These are phyloP conservation scores for Trichoderma hamatum DNA, from an alignment of 2,329 filamentous ascomycete genomes.

Conservation along the genomic window DNA sequence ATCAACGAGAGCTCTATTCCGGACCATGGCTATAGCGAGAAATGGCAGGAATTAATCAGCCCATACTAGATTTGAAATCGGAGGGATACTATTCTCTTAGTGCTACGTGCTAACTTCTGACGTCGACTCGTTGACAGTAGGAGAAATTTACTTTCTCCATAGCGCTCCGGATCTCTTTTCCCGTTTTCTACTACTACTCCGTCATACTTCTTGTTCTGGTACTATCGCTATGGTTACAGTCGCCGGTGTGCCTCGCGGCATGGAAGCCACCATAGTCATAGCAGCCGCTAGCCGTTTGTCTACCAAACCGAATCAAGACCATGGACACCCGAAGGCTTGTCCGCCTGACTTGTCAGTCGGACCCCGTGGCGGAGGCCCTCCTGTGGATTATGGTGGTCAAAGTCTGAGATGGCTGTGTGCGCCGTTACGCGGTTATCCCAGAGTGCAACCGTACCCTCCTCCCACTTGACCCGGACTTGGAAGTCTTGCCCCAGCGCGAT, in stretches of 20 bases:
- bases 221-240: neutral
- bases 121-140: neutral
- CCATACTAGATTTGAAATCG: slow-evolving; percentile 8
- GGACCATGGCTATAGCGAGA: neutral
- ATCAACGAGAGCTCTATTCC: neutral
- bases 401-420: slow-evolving; percentile 23
- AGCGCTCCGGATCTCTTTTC: neutral
- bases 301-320: slow-evolving; percentile 20
- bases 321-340: slow-evolving; percentile 16
- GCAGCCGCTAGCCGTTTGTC: neutral
- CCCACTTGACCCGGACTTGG: slow-evolving; percentile 54
- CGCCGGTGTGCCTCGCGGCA: neutral
- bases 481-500: slow-evolving; percentile 55
- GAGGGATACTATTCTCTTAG: neutral
- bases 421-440: slow-evolving; percentile 48
- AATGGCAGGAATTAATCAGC: slow-evolving; percentile 5
- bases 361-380: slow-evolving; percentile 21
- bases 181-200: neutral
- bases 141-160: neutral
- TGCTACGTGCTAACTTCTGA: neutral
- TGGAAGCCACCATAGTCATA: neutral
- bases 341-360: slow-evolving; percentile 21
- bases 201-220: neutral
- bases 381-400: slow-evolving; percentile 17
- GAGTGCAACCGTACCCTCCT: slow-evolving; percentile 52